Percentiles rank a stretch among this genome's conserved stretches.
Conservation (phyloP, 257 asterid species). For the Salvia miltiorrhiza region DNA sequence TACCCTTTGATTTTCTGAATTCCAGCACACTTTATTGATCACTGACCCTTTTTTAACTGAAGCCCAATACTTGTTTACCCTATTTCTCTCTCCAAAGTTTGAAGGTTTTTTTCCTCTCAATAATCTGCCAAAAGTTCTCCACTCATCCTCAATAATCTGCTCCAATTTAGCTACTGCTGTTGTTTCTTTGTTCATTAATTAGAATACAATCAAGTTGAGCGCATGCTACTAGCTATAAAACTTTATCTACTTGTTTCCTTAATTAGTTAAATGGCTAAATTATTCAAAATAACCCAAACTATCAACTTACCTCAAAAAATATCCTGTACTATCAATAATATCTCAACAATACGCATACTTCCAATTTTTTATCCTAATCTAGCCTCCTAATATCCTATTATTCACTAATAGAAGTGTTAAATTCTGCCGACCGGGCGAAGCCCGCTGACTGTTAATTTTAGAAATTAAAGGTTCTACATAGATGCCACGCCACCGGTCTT, state of each 20-base stretch:
- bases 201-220: not conserved
- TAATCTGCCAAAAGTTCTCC: not conserved
- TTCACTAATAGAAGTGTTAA: no score
- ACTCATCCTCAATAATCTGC: not conserved
- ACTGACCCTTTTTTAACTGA: not conserved
- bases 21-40: not conserved
- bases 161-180: not conserved
- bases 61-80: not conserved
- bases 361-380: no score
- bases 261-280: not conserved
- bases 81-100: not conserved
- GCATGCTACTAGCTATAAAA: not conserved
- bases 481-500: no score
- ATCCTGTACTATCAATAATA: no score
- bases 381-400: no score
- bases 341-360: no score
- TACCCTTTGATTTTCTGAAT: not conserved
- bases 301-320: no score
- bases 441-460: no score
- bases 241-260: not conserved
- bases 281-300: no score
- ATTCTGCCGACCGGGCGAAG: no score
- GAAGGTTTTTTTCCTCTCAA: not conserved
- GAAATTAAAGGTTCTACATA: no score
- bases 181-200: not conserved